Evolutionary conservation across 2,329 filamentous ascomycete genomes (phyloP).

Genomic region (Pseudocercospora musae): DNA sequence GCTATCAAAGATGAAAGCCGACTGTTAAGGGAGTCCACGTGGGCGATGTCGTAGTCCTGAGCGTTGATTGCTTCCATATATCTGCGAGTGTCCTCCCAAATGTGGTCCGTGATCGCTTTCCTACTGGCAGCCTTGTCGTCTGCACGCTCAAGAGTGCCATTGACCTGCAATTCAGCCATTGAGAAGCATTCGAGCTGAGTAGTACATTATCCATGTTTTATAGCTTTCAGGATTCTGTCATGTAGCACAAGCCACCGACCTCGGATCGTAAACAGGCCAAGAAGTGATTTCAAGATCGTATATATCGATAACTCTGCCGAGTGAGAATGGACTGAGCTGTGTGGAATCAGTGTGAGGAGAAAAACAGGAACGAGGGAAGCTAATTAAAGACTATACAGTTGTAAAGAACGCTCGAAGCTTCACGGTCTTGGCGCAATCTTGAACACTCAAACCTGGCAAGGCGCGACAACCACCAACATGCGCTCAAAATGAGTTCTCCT

Average conservation of each 20-base stretch:
- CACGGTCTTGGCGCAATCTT: background rate
- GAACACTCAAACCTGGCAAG: background rate
- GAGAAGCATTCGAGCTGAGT: too few relatives aligned
- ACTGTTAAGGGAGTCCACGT: background rate
- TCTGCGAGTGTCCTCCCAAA: background rate
- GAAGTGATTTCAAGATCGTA: too few relatives aligned
- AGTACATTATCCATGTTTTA: too few relatives aligned
- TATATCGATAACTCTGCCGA: too few relatives aligned
- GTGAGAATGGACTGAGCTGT: too few relatives aligned
- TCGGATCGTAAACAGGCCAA: too few relatives aligned
- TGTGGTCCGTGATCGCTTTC: background rate
- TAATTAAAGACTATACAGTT: background rate
- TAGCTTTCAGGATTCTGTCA: too few relatives aligned
- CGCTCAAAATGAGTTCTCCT: conserved; percentile 14
- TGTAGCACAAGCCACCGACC: too few relatives aligned
- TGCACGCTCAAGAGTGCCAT: background rate
- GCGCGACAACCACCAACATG: background rate
- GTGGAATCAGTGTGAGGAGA: too few relatives aligned
- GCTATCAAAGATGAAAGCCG: background rate
- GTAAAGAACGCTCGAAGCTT: background rate
- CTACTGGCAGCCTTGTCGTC: background rate
- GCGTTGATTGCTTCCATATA: background rate
- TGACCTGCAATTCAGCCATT: background rate
- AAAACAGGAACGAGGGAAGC: background rate
- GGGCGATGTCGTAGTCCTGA: background rate